Percentiles rank a stretch among this genome's conserved stretches.
phyloP scores from a whole-genome alignment of 106 monocot species.

The Acanthochlamys bracteata region DNA sequence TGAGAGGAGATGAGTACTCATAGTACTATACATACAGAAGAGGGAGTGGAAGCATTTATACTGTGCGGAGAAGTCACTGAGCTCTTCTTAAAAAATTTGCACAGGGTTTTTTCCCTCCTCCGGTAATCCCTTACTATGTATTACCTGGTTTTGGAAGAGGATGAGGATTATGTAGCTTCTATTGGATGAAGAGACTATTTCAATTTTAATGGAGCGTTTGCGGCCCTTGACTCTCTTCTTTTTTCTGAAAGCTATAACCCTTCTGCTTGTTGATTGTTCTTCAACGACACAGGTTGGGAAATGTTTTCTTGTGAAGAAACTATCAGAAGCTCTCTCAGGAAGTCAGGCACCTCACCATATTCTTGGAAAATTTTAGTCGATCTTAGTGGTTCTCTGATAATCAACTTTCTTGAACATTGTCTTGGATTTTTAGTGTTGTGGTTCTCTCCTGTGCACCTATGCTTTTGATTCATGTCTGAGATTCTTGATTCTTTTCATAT shows the following conservation, averaged over 20 bases:
- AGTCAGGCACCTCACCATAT: too few species aligned
- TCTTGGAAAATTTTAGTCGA: too few species aligned
- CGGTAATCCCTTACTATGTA: background rate
- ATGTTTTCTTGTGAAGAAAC: too few species aligned
- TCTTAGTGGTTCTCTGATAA: too few species aligned
- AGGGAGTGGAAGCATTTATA: background rate
- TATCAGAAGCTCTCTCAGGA: too few species aligned
- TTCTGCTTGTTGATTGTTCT: background rate
- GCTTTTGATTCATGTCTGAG: too few species aligned
- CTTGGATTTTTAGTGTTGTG: too few species aligned
- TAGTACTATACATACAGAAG: background rate
- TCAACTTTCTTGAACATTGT: too few species aligned
- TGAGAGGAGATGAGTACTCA: background rate
- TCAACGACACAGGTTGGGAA: too few species aligned
- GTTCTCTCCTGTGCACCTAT: too few species aligned
- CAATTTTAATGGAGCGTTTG: background rate
- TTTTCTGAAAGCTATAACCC: background rate
- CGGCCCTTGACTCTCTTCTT: background rate
- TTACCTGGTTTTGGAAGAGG: background rate
- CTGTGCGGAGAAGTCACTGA: constrained; percentile 6
- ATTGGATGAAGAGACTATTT: background rate
- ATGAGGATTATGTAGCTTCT: background rate
- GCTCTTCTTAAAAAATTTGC: constrained; percentile 10
- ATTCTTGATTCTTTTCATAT: too few species aligned
- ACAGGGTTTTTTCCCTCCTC: constrained; percentile 5